phyloP scores from a whole-genome alignment of 176 grass and related monocot genomes.

The Eleusine coracana region DNA sequence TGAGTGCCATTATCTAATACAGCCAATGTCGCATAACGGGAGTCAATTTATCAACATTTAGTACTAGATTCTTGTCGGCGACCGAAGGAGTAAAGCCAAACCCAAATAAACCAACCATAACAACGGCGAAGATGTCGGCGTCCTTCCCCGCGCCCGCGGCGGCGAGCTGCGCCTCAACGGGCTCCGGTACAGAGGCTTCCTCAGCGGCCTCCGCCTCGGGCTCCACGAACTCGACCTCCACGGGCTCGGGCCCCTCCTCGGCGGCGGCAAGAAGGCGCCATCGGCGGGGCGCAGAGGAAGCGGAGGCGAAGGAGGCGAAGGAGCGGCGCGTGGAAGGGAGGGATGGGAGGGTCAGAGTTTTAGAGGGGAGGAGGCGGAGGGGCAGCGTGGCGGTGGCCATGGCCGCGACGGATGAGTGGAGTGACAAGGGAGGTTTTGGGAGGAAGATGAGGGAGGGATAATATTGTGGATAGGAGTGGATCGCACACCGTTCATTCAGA shows the following conservation, averaged over 20 bases:
- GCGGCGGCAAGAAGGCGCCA: conserved; percentile 39
- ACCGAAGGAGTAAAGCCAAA: background rate
- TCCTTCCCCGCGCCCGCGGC: conserved; percentile 60
- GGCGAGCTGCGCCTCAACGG: conserved; percentile 69
- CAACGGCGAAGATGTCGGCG: conserved; percentile 89
- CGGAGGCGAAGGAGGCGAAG: background rate
- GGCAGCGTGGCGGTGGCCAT: conserved; percentile 63
- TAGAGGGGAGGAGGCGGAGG: conserved; percentile 48
- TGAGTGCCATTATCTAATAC: background rate
- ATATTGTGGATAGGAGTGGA: conserved; percentile 59
- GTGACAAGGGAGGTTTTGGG: background rate
- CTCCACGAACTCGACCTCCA: conserved; percentile 31
- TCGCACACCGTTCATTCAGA: background rate
- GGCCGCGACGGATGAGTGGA: conserved; percentile 17
- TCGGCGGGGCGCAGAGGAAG: background rate
- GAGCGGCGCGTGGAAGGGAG: background rate
- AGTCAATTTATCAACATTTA: background rate
- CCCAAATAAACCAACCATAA: conserved; percentile 60
- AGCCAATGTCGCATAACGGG: conserved; percentile 3
- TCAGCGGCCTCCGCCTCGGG: conserved; percentile 25
- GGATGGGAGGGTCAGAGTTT: conserved; percentile 8
- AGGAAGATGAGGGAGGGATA: conserved; percentile 29
- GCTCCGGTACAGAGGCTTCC: conserved; percentile 51
- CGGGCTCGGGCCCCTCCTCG: conserved; percentile 38
- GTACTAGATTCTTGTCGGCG: background rate